Conservation (phyloP, 2,329 filamentous ascomycete species). For the Aspergillus floridensis region DNA sequence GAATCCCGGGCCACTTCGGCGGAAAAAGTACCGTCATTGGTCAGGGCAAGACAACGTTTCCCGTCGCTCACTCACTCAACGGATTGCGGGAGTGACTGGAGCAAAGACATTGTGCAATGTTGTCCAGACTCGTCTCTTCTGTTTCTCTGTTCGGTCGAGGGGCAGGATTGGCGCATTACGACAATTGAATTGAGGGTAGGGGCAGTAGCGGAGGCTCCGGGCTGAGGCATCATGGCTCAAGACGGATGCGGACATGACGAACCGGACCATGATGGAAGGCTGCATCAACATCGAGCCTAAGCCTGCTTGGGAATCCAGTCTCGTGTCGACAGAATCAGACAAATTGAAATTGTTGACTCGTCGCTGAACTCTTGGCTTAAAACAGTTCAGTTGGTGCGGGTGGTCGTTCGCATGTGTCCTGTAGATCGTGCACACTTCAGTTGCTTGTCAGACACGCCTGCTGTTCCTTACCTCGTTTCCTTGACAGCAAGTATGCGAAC, state of each 20-base stretch:
- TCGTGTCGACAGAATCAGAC: background rate
- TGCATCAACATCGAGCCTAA: background rate
- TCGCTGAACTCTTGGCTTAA: background rate
- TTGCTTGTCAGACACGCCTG: too few relatives aligned
- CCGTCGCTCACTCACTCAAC: background rate
- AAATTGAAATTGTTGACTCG: background rate
- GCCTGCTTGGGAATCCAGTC: background rate
- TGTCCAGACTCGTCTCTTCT: background rate
- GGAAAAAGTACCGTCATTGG: background rate
- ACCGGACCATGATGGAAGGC: background rate
- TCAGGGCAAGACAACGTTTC: background rate
- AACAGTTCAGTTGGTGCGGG: background rate
- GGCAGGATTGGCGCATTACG: background rate
- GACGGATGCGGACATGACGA: slow-evolving; percentile 8
- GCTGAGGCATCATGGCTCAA: background rate
- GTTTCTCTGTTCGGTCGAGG: background rate
- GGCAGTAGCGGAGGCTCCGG: background rate
- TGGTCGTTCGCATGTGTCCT: background rate
- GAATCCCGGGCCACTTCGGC: background rate
- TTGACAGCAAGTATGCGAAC: too few relatives aligned
- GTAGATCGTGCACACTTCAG: background rate
- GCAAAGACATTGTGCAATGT: too few relatives aligned
- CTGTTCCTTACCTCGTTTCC: too few relatives aligned
- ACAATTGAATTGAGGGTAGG: background rate
- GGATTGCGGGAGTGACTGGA: background rate